phyloP scores from a whole-genome alignment of 2,329 filamentous ascomycete species.

The Aureobasidium sp. region DNA sequence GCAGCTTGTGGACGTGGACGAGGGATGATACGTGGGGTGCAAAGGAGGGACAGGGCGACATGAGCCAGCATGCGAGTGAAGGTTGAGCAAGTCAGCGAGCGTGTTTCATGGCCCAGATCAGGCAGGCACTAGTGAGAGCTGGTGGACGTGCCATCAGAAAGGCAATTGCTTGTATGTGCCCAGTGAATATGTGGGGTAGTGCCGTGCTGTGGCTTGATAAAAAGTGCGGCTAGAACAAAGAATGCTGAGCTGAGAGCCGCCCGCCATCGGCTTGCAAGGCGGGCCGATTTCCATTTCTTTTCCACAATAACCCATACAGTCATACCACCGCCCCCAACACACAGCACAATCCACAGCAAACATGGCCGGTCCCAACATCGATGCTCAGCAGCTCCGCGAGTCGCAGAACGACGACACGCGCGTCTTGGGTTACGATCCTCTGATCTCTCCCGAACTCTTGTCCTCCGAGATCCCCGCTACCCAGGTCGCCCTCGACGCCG shows the following conservation, averaged over 20 bases:
- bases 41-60: not conserved
- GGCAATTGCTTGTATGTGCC: not conserved
- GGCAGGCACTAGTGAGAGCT: not conserved
- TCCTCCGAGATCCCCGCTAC: conserved; percentile 70
- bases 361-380: not conserved
- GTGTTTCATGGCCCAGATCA: not conserved
- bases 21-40: not conserved
- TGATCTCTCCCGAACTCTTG: conserved; percentile 82
- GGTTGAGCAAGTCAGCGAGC: not conserved
- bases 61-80: conserved; percentile 6
- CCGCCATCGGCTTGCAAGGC: not conserved
- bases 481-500: conserved; percentile 53
- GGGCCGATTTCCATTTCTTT: not conserved
- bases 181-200: not conserved
- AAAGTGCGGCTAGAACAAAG: not conserved
- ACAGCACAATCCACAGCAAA: not conserved
- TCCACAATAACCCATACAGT: not conserved
- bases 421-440: conserved; percentile 85
- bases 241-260: not conserved
- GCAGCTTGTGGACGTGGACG: not conserved
- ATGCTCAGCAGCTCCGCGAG: conserved; percentile 7
- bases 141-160: not conserved
- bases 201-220: not conserved
- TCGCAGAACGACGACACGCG: conserved; percentile 9
- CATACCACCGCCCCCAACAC: not conserved